A percentile compares a stretch with the other conserved stretches of the same genome.
phyloP scores from a whole-genome alignment of 2,329 filamentous ascomycete species.

The Aspergillus pseudoglaucus region DNA sequence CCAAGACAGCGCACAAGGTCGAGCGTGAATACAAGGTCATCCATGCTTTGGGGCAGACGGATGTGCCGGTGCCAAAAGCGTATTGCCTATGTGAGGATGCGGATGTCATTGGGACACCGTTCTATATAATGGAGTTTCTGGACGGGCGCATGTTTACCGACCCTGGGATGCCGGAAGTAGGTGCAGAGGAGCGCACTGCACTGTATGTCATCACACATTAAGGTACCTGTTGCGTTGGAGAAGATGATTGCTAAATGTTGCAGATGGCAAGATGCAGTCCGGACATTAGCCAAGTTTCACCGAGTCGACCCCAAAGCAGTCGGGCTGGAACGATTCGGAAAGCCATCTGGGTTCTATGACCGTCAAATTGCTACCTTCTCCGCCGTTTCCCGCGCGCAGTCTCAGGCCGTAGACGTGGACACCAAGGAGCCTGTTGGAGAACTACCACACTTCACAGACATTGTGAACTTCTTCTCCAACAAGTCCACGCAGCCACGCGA shows the following conservation, averaged over 20 bases:
- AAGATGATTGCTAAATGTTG: not conserved
- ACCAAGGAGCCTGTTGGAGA: slow-evolving; percentile 69
- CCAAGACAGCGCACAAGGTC: slow-evolving; percentile 90
- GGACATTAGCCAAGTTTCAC: slow-evolving; percentile 81
- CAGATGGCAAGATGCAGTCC: slow-evolving; percentile 76
- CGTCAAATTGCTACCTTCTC: slow-evolving; percentile 80
- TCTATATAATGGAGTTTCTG: slow-evolving; percentile 96
- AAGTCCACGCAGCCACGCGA: slow-evolving; percentile 66
- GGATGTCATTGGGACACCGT: slow-evolving; percentile 74
- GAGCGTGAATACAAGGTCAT: slow-evolving; percentile 93
- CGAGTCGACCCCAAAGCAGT: slow-evolving; percentile 60
- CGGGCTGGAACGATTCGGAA: slow-evolving; percentile 68
- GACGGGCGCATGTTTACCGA: slow-evolving; percentile 92
- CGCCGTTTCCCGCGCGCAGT: slow-evolving; percentile 72
- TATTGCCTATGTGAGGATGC: slow-evolving; percentile 82
- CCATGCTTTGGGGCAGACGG: slow-evolving; percentile 68
- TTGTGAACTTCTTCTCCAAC: slow-evolving; percentile 71
- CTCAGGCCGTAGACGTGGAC: slow-evolving; percentile 67
- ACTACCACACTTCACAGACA: slow-evolving; percentile 75
- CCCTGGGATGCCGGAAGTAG: slow-evolving; percentile 68
- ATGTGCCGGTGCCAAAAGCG: slow-evolving; percentile 78
- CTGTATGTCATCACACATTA: slow-evolving; percentile 47
- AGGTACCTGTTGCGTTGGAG: not conserved
- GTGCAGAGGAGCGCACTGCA: slow-evolving; percentile 60
- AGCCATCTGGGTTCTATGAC: slow-evolving; percentile 69